phyloP scores from a whole-genome alignment of 176 grass and related monocot species.

The Panicum miliaceum region DNA sequence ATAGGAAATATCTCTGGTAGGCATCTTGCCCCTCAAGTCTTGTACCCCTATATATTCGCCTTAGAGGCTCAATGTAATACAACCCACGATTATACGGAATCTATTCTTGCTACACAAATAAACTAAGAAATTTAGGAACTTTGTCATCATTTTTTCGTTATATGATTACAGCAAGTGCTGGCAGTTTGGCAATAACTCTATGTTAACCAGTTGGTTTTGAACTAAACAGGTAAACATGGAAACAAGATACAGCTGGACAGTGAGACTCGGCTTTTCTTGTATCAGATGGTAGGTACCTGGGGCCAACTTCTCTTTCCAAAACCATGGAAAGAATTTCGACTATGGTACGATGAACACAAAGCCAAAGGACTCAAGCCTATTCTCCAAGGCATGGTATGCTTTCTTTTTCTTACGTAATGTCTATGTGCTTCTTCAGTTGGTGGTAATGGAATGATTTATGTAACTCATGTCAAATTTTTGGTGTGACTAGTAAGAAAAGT shows the following conservation, averaged over 20 bases:
- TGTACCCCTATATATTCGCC: no score
- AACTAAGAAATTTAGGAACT: not conserved
- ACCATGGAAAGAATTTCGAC: conserved; percentile 96
- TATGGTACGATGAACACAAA: conserved; percentile 95
- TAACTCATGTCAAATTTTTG: conserved; percentile 22
- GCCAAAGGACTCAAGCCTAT: conserved; percentile 83
- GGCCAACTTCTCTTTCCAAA: conserved; percentile 99
- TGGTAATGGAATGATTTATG: conserved; percentile 14
- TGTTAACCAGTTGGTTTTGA: conserved; percentile 42
- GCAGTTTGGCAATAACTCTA: conserved; percentile 5
- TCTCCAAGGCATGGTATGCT: conserved; percentile 94
- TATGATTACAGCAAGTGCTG: conserved; percentile 18
- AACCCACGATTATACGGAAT: no score
- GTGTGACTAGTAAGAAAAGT: not conserved
- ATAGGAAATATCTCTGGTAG: no score
- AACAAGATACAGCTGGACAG: conserved; percentile 83
- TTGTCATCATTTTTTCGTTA: not conserved
- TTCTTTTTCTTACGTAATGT: conserved; percentile 27
- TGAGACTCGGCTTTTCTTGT: conserved; percentile 82
- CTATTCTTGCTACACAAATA: no score
- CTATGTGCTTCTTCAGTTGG: conserved; percentile 28
- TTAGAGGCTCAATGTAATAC: no score
- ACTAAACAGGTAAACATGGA: conserved; percentile 87
- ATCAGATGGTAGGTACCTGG: conserved; percentile 99
- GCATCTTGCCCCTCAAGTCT: no score